phyloP scores from a whole-genome alignment of 176 grass and related monocot genomes.

The Triticum dicoccoides region DNA sequence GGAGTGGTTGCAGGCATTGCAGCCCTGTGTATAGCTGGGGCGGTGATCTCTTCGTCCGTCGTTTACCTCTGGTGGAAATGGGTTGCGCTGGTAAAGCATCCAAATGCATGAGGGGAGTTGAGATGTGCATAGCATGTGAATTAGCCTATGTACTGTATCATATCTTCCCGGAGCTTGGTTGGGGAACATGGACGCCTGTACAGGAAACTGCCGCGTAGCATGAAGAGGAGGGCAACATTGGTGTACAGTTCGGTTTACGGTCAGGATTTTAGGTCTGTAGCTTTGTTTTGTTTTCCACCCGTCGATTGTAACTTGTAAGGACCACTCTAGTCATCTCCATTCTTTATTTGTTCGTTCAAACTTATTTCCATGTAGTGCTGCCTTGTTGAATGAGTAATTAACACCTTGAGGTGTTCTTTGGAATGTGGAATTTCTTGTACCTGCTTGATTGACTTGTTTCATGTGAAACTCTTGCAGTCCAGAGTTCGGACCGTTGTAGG shows the following conservation, averaged over 20 bases:
- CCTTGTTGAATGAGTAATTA: neutral
- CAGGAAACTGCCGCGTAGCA: neutral
- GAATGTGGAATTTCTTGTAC: neutral
- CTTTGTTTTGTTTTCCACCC: neutral
- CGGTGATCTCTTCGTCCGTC: slow-evolving; percentile 39
- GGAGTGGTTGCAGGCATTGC: slow-evolving; percentile 50
- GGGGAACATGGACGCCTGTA: neutral
- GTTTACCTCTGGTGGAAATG: slow-evolving; percentile 65
- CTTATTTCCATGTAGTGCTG: neutral
- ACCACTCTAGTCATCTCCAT: neutral
- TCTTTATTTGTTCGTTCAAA: neutral
- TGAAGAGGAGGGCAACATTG: neutral
- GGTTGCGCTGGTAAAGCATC: slow-evolving; percentile 32
- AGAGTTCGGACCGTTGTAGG: neutral
- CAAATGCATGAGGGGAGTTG: neutral
- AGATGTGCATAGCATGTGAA: slow-evolving; percentile 19
- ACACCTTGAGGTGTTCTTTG: neutral
- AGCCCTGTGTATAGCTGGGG: slow-evolving; percentile 36
- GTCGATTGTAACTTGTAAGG: neutral
- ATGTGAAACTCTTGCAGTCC: neutral
- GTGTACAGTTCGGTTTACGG: slow-evolving; percentile 26
- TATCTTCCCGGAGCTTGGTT: neutral
- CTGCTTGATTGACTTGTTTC: neutral
- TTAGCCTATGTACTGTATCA: neutral
- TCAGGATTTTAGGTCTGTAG: neutral